Evolutionary conservation across 345 rosid species (phyloP), one percentile per base, ranked within the genome.

Genomic region (Alliaria petiolata): DNA sequence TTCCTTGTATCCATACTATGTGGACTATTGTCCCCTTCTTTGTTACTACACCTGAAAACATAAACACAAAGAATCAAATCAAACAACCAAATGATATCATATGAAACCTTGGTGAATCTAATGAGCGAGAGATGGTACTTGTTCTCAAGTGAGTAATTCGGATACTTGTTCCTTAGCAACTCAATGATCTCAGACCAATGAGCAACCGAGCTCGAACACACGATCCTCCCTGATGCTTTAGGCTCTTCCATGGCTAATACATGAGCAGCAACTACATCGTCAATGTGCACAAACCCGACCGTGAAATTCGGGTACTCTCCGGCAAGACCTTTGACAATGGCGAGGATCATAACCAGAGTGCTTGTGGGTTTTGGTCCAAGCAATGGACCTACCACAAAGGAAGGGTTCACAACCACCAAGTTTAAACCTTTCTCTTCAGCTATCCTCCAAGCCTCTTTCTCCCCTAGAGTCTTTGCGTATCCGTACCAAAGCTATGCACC

Each of bases 321-420:
- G 56, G 59, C 62, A 19, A 85, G 38, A 49, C 96, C 98, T 82
- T 88, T 88, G 64, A 84, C 76, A 3, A 80, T 65, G 49, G 85
- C 65, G 1, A 89, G 82, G 13, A 83, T 83, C 33, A 81, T 19
- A 7, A 85, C 84, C 42, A 95, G 76, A 16, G 97, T 78, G 25
- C 96, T 95, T 13, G 93, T 88, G 0, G 97, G 96, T 44, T 91
- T 87, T 3, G 96, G 95, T 9, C 91, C 80, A 40, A 91, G 91
- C 72, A 87, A 62, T 17, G 96, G 96, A 72, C 99, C 99, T 40
- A 91, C 88, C 14, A 89, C 93, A 67, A 83, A 83, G 0, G 96
- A 89, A 8, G 98, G 98, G 55, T 91, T 95, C 43, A 89, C 89
- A 19, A 87, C 95, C 53, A 91, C 96, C 36, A 91, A 76, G 65